phyloP scores from a whole-genome alignment of 2,329 filamentous ascomycete genomes.

The Aspergillus costaricaensis region DNA sequence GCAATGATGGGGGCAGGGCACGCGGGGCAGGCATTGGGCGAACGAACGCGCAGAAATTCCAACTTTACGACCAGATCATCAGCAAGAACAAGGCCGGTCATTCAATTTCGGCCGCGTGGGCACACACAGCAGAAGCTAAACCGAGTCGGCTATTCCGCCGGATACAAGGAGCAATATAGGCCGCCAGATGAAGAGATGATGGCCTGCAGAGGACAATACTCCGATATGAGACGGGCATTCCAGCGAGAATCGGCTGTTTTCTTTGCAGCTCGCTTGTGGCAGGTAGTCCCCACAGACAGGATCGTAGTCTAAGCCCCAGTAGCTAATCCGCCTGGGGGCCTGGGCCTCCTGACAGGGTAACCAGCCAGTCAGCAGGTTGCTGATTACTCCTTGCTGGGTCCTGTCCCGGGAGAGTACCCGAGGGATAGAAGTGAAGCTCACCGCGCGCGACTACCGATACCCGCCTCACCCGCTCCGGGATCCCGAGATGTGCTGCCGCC shows the following conservation, averaged over 20 bases:
- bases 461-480: constrained; percentile 1
- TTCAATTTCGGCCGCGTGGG: constrained; percentile 8
- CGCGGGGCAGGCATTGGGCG: not conserved
- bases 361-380: not conserved
- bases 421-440: not conserved
- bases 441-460: not conserved
- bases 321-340: not conserved
- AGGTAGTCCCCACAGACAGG: not conserved
- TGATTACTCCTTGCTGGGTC: not conserved
- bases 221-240: not conserved
- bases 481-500: not conserved
- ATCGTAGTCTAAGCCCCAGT: not conserved
- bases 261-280: not conserved
- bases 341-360: not conserved
- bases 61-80: constrained; percentile 5
- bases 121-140: not conserved
- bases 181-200: not conserved
- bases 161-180: not conserved
- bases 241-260: constrained; percentile 8
- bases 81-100: constrained; percentile 1
- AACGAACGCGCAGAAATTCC: not conserved
- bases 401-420: not conserved
- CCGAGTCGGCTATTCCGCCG: not conserved
- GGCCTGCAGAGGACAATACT: not conserved
- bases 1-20: not conserved